Conservation (phyloP, 306 rosid species). For the Quercus engelmannii region DNA sequence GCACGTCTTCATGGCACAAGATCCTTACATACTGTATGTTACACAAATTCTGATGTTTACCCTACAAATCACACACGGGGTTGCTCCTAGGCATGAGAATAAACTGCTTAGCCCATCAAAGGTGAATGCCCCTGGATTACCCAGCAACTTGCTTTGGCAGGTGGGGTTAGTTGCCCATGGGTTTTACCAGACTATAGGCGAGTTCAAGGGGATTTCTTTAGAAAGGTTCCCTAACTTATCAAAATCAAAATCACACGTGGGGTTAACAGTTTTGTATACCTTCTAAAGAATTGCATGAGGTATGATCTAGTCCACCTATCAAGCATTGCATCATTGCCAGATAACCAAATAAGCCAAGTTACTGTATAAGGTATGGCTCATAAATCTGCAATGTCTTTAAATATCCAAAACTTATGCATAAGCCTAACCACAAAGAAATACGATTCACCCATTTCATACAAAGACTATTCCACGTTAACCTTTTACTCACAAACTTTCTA, state of each 20-base stretch:
- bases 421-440: background rate
- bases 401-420: conserved; percentile 1
- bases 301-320: background rate
- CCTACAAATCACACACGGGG: background rate
- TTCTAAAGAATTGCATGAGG: background rate
- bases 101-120: too few relatives aligned
- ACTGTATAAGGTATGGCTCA: conserved; percentile 1
- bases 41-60: background rate
- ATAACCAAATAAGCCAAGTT: background rate
- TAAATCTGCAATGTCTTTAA: background rate
- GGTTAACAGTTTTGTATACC: background rate
- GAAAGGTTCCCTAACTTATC: too few relatives aligned
- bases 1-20: background rate
- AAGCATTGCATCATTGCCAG: background rate
- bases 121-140: too few relatives aligned
- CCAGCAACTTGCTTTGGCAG: too few relatives aligned
- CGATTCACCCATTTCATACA: background rate
- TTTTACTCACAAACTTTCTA: background rate
- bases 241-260: background rate
- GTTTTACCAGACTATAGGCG: too few relatives aligned
- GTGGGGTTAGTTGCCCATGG: too few relatives aligned
- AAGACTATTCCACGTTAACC: too few relatives aligned
- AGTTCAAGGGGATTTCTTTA: too few relatives aligned
- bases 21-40: background rate
- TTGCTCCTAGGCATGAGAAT: too few relatives aligned